Evolutionary conservation across 495 filamentous ascomycete genomes (phyloP).

Genomic region (Xylaria flabelliformis): DNA sequence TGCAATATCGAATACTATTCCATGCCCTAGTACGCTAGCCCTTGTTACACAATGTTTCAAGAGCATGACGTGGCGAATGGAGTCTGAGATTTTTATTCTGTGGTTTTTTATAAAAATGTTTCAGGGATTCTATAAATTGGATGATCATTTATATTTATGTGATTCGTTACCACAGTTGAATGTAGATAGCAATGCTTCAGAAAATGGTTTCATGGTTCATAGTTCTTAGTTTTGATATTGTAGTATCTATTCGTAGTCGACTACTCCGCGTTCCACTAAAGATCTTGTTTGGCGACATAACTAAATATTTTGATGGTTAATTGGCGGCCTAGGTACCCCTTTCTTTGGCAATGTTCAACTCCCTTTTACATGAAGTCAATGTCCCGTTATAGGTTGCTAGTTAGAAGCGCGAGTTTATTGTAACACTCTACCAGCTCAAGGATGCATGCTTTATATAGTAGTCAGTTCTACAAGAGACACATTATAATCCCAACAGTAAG

Average conservation of each 20-base stretch:
- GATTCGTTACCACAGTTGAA: background rate
- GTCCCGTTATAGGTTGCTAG: background rate
- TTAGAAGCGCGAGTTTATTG: background rate
- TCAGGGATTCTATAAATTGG: background rate
- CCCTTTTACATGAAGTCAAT: background rate
- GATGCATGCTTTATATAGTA: too few relatives aligned
- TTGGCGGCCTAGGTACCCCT: background rate
- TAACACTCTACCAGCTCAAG: background rate
- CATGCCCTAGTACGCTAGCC: too few relatives aligned
- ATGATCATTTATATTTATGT: background rate
- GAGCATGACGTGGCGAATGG: background rate
- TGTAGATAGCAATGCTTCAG: background rate
- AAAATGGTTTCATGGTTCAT: background rate
- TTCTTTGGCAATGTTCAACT: background rate
- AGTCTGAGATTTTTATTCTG: background rate
- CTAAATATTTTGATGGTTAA: background rate
- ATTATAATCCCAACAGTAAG: background rate
- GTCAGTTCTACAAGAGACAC: background rate
- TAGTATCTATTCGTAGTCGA: background rate
- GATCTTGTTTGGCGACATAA: background rate
- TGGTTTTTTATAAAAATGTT: background rate
- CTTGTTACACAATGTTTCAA: too few relatives aligned
- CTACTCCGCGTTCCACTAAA: background rate
- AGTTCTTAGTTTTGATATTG: background rate
- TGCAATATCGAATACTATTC: too few relatives aligned